Evolutionary conservation across 139 green algal genomes (phyloP), one percentile per base, ranked within the genome.

Genomic region (Parachlorella kessleri): DNA sequence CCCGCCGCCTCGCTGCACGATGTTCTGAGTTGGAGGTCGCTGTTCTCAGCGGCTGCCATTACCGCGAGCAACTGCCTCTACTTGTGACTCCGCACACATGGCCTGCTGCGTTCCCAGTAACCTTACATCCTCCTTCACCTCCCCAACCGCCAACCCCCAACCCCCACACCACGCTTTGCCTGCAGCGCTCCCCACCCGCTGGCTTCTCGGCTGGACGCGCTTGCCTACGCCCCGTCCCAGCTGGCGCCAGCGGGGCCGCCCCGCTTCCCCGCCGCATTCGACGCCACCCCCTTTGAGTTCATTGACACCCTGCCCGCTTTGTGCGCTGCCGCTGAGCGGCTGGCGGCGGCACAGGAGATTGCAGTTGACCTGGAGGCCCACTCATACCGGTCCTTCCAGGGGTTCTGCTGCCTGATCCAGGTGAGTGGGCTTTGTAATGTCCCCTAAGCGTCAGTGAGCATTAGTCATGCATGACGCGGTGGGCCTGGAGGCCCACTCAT

Each of bases 321-420:
- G 64, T 35, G 68, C 24, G 70, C 64, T 70, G 76, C 76, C 68
- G 87, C 83, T 1, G 75, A 42, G 36, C 76, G 81, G 10, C 85
- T 97, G 72, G 37, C 48, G 7, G 72, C 39, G 0, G 78, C 68
- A 1, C 66, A 42, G 10, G 88, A 97, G 75, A 37, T 98, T 6
- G 95, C 95, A 0, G 75, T 98, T 4, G 96, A 99, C 69, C 76
- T 99, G 81, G 96, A 99, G 80, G 81, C 92, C 6, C 95, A 99
- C 88, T 88, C 65, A 53, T 96, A 94, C 87, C 81, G 90, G 14
- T 88, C 83, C 6, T 96, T 92, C 74, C 87, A 90, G 37, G 30
- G 41, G 32, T 28, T 48, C 5, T 35, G 40, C 35, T 66, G 59
- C 30, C 24, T 41, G 32, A 53, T 28, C 0, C 28, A 75, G 63